phyloP scores from a whole-genome alignment of 768 basidiomycete species.

The Termitomyces sp. region DNA sequence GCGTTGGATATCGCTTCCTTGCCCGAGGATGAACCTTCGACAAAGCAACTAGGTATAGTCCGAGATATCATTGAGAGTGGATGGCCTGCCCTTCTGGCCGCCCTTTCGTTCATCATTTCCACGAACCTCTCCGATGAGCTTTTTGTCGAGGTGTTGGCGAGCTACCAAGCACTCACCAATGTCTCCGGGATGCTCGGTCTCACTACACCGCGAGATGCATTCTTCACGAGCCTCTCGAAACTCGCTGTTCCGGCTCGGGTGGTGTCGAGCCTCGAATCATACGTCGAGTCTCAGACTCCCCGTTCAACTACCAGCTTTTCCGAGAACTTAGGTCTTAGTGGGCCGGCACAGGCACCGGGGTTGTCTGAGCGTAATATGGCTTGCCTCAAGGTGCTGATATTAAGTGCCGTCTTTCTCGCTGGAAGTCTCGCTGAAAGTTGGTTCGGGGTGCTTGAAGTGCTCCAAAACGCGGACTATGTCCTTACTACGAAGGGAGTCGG shows the following conservation, averaged over 20 bases:
- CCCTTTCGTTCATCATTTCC: constrained; percentile 81
- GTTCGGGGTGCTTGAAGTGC: constrained; percentile 84
- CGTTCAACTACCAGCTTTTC: constrained; percentile 54
- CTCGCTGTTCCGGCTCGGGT: constrained; percentile 88
- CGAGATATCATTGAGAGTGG: constrained; percentile 78
- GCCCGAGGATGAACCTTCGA: constrained; percentile 41
- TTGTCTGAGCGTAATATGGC: constrained; percentile 88
- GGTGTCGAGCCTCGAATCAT: constrained; percentile 73
- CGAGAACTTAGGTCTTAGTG: constrained; percentile 62
- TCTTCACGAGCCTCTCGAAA: constrained; percentile 86
- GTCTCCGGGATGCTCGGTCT: constrained; percentile 88
- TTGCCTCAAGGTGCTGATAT: constrained; percentile 79
- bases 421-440: constrained; percentile 87
- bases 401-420: constrained; percentile 74
- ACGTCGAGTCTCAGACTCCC: constrained; percentile 48
- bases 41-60: constrained; percentile 56
- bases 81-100: constrained; percentile 92
- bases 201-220: constrained; percentile 85
- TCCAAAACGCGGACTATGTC: constrained; percentile 95
- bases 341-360: constrained; percentile 54
- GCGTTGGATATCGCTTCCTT: constrained; percentile 59
- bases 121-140: constrained; percentile 91
- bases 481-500: constrained; percentile 55
- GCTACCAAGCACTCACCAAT: constrained; percentile 80
- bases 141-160: constrained; percentile 80